Base-by-base conservation (phyloP, 2,329 filamentous ascomycete species). In the Phialophora tarda region DNA sequence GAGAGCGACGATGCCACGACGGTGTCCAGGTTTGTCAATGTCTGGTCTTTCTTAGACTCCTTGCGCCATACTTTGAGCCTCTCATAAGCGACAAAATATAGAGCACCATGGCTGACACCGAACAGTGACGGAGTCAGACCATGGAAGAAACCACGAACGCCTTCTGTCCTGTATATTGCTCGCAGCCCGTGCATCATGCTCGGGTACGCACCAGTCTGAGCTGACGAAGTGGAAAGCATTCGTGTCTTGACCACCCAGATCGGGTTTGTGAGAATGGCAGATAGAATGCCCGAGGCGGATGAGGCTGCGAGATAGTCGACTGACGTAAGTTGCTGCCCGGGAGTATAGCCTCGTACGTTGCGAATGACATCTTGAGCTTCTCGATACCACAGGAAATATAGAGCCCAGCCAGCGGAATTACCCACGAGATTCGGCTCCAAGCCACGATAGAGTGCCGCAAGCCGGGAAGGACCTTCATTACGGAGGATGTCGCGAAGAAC, bases 161-260 rank as follows among this genome's bases (percentile, higher is more conserved):
- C 95, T 76, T 98, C 93, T 2, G 84, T 84, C 21, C 78, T 79
- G 73, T 89, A 85, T 23, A 99, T 86, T 53, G 87, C 84, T 44
- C 77, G 78, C 1, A 89, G 85, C 30, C 95, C 95, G 57, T 88
- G 84, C 71, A 84, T 80, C 82, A 97, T 91, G 71, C 87, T 89
- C 17, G 86, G 84, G 78, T 99, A 99, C 1, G 94, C 95, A 14
- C 92, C 92, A 1, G 84, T 86, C 5, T 88, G 84, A 62, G 86
- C 83, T 58, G 87, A 86, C 71, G 95, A 91, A 3, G 91, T 93
- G 32, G 93, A 92, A 26, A 98, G 83, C 93, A 99, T 98, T 69
- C 95, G 90, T 8, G 94, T 98, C 82, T 98, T 98, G 77, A 99
- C 88, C 2, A 99, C 95, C 95, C 95, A 99, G 73, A 99, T 89